These are phyloP conservation scores for Sporobolomyces pararoseus DNA, from an alignment of 768 basidiomycete genomes.

Conservation along the genomic window DNA sequence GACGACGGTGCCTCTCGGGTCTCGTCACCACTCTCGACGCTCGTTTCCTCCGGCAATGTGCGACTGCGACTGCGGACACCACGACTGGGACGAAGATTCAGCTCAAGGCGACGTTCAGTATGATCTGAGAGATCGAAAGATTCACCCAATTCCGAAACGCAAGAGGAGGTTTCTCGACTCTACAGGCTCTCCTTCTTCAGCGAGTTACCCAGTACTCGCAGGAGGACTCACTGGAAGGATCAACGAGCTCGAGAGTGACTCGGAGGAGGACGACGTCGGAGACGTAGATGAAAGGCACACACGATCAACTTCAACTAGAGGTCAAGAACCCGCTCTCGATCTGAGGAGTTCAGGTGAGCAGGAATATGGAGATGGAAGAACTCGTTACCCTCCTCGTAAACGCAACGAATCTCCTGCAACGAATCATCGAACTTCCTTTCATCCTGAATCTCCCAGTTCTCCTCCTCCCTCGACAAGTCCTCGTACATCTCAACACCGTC, in stretches of 20 bases:
- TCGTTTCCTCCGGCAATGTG: slow-evolving; percentile 2
- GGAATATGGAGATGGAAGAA: slow-evolving; percentile 12
- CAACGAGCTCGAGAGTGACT: background rate
- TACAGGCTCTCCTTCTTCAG: background rate
- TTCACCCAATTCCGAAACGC: slow-evolving; percentile 34
- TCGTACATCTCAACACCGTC: background rate
- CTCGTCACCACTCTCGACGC: slow-evolving; percentile 9
- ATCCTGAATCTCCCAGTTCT: background rate
- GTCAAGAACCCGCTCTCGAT: slow-evolving; percentile 12
- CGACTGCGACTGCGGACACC: slow-evolving; percentile 31
- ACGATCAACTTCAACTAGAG: background rate
- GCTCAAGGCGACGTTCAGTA: background rate
- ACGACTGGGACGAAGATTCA: slow-evolving; percentile 17
- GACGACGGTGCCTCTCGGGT: no score
- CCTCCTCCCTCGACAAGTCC: background rate
- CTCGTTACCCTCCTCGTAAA: slow-evolving; percentile 2
- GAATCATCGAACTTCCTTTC: background rate
- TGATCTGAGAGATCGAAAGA: slow-evolving; percentile 3
- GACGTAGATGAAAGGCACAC: slow-evolving; percentile 7
- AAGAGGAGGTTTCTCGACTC: slow-evolving; percentile 9
- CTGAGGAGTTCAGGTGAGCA: background rate
- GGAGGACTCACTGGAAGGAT: no score
- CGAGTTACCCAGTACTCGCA: background rate
- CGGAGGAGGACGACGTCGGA: slow-evolving; percentile 18
- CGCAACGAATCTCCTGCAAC: background rate